Evolutionary conservation across 352 stramenopile genomes (phyloP).

Genomic region (Pythium guiyangense): DNA sequence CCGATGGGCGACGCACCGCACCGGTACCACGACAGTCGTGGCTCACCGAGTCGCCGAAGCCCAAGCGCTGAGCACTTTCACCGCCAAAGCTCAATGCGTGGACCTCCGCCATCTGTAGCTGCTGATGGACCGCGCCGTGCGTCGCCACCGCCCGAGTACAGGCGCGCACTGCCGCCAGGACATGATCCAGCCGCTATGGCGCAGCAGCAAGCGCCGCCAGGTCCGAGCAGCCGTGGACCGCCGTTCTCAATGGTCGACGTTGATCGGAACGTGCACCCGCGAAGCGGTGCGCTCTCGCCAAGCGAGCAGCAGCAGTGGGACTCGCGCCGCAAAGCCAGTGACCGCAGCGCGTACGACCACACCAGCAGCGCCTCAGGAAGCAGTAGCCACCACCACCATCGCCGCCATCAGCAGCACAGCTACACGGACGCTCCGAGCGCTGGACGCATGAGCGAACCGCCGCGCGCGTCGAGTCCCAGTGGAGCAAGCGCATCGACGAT

Average conservation of each 20-base stretch:
- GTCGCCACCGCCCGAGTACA: background rate
- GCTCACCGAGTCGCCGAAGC: conserved; percentile 1
- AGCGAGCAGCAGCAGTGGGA: conserved; percentile 8
- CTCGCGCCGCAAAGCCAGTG: background rate
- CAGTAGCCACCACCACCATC: conserved; percentile 1
- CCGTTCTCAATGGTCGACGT: conserved; percentile 66
- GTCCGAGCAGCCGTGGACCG: conserved; percentile 9
- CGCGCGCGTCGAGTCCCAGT: background rate
- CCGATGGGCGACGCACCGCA: conserved; percentile 2
- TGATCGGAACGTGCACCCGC: conserved; percentile 34
- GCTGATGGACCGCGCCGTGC: background rate
- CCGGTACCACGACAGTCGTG: conserved; percentile 4
- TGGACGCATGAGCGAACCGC: background rate
- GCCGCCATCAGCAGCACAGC: conserved; percentile 6
- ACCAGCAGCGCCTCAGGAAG: background rate
- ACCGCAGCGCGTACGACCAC: conserved; percentile 5
- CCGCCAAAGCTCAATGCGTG: background rate
- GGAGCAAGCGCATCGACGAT: background rate
- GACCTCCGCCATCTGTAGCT: background rate
- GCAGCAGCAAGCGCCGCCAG: no score
- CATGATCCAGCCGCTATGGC: conserved; percentile 14
- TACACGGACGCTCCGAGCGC: conserved; percentile 6
- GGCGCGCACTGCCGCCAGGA: conserved; percentile 3
- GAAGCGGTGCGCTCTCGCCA: conserved; percentile 8
- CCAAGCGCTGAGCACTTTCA: conserved; percentile 5